phyloP scores from a whole-genome alignment of 2,329 filamentous ascomycete species.

The Daldinia eschscholtzii region DNA sequence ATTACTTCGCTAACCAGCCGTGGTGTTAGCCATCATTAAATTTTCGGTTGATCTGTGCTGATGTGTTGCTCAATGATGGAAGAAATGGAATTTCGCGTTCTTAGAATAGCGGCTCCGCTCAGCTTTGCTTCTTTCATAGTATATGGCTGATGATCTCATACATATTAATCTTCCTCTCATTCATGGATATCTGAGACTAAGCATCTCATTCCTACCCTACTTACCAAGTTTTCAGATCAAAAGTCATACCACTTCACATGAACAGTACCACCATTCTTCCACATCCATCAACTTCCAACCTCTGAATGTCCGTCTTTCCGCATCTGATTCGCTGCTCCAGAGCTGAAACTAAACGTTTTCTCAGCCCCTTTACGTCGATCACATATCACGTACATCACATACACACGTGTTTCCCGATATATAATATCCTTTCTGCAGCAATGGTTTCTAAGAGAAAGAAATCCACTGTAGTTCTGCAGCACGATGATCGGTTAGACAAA shows the following conservation, averaged over 20 bases:
- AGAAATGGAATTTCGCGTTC: background rate
- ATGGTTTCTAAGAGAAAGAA: conserved; percentile 60
- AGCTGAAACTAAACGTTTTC: conserved; percentile 23
- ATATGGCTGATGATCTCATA: conserved; percentile 36
- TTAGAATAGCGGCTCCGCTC: conserved; percentile 10
- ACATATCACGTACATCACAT: conserved; percentile 42
- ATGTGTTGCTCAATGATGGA: background rate
- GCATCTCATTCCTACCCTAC: background rate
- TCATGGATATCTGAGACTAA: conserved; percentile 8
- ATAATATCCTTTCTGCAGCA: conserved; percentile 21
- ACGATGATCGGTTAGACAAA: conserved; percentile 21
- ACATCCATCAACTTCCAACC: conserved; percentile 6
- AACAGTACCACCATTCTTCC: conserved; percentile 1
- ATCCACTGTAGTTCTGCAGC: conserved; percentile 40
- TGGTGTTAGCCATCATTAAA: conserved; percentile 2
- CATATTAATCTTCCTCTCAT: conserved; percentile 18
- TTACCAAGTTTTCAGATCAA: conserved; percentile 10
- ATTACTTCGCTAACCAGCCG: conserved; percentile 2
- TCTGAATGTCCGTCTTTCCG: conserved; percentile 44
- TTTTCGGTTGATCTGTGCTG: background rate
- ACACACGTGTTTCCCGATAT: conserved; percentile 18
- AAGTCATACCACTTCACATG: conserved; percentile 11
- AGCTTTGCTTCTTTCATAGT: conserved; percentile 25
- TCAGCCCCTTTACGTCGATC: conserved; percentile 37
- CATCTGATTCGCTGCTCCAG: conserved; percentile 39